These are phyloP conservation scores for Salmacisia buchloeana DNA, from an alignment of 1,284 basidiomycete species.

Conservation along the genomic window DNA sequence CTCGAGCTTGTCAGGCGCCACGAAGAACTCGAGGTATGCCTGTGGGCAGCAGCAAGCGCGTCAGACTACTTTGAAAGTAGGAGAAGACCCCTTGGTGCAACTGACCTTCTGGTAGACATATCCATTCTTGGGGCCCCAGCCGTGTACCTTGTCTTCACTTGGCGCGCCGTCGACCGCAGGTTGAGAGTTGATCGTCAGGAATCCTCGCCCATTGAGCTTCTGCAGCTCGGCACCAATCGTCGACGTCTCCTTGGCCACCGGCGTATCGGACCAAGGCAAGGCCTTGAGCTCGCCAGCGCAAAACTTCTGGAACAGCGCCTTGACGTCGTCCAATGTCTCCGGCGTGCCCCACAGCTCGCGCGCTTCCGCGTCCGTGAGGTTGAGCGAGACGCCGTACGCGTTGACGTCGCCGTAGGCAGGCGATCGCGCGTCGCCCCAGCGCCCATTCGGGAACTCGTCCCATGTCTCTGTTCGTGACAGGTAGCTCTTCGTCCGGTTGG, in stretches of 20 bases:
- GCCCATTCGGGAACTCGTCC: conserved; percentile 99
- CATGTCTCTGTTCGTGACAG: conserved; percentile 57
- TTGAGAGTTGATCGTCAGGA: conserved; percentile 98
- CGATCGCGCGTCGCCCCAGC: conserved; percentile 91
- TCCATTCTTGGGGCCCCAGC: conserved; percentile 50
- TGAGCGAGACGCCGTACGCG: conserved; percentile 65
- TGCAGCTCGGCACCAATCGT: conserved; percentile 75
- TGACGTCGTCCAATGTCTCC: conserved; percentile 31
- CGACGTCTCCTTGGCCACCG: conserved; percentile 74
- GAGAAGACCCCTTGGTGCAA: not conserved
- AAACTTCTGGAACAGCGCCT: conserved; percentile 51
- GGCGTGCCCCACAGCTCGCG: conserved; percentile 49
- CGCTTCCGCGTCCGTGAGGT: conserved; percentile 68
- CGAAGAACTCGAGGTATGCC: conserved; percentile 98
- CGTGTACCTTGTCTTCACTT: conserved; percentile 66
- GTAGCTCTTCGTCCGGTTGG: conserved; percentile 46
- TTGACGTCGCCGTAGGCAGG: conserved; percentile 97
- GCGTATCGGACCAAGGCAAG: conserved; percentile 93
- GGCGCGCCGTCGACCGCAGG: conserved; percentile 77
- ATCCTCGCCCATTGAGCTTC: conserved; percentile 76
- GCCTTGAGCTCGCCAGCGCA: conserved; percentile 55
- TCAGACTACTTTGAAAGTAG: not conserved
- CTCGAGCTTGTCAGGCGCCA: conserved; percentile 67
- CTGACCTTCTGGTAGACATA: conserved; percentile 54
- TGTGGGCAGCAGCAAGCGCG: conserved; percentile 43